Base-by-base conservation (phyloP, 2,329 filamentous ascomycete species). In the Paradendryphiella salina region DNA sequence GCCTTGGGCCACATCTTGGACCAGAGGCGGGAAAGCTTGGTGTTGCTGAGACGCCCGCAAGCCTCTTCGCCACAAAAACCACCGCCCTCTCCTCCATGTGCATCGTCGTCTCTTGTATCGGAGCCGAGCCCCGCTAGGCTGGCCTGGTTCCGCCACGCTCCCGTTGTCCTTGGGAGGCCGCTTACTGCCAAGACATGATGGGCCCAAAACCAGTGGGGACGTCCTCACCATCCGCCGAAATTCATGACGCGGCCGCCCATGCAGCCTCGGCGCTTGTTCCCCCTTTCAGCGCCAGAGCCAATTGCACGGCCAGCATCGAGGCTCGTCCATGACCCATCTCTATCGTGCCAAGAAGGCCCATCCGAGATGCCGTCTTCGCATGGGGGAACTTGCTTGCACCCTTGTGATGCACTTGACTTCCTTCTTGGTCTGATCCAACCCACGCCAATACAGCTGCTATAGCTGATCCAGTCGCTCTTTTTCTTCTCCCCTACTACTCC, bases 281-380 rank as follows among this genome's bases (percentile, higher is more conserved):
- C 60, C 54, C 35, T 57, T 59, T 32, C 41, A 54, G 53, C 39
- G 46, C 42, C 50, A 44, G 56, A 39, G 45, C 64, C 60, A 64
- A 60, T 60, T 43, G 59, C 37, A 54, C 52, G 48, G 41, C 43
- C 54, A 51, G 49, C 47, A 46, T 58, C 60, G 52, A 49, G 48
- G 53, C 52, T 54, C 40, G 50, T 58, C 59, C 62, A 57, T 60
- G 59, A 63, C 54, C 17, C 32, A 33, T 50, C 56, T 48, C 46
- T 64, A 61, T 59, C 61, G 53, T 58, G 66, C 65, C 66, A 69
- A 67, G 66, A 32, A 33, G 5, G 38, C 39, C 38, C 52, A 60
- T 57, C 64, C 67, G 65, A 59, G 46, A 64, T 67, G 61, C 66
- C 66, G 67, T 66, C 65, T 69, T 67, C 38, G 65, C 64, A 63